A percentile compares a stretch with the other conserved stretches of the same genome.
Conservation (phyloP, 108 stramenopile genomes). For the Stephanodiscus triporus region DNA sequence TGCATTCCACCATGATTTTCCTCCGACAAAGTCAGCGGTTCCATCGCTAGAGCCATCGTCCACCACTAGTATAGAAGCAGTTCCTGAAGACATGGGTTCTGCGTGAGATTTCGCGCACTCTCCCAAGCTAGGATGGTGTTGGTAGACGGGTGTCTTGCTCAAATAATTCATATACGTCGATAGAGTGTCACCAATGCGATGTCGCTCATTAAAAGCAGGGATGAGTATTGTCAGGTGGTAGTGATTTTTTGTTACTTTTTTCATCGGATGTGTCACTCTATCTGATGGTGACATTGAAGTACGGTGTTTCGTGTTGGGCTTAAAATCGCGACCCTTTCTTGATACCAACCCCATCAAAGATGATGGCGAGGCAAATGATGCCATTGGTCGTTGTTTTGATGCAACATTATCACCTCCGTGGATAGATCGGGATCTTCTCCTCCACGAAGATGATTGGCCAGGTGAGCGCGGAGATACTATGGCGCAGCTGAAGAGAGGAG, state of each 20-base stretch:
- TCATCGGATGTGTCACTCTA: background rate
- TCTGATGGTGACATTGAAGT: background rate
- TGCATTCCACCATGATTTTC: conserved; percentile 15
- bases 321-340: no score
- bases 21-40: conserved; percentile 41
- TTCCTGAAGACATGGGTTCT: conserved; percentile 3
- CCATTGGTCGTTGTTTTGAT: no score
- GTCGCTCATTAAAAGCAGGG: conserved; percentile 81
- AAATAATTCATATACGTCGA: conserved; percentile 56
- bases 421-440: no score
- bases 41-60: conserved; percentile 84
- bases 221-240: conserved; percentile 65
- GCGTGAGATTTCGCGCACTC: background rate
- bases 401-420: no score
- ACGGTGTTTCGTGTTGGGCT: no score
- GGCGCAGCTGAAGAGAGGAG: no score
- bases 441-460: no score
- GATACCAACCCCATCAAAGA: no score
- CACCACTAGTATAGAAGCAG: conserved; percentile 49
- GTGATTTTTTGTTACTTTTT: background rate
- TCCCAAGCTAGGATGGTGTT: background rate
- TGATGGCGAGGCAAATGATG: no score
- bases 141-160: conserved; percentile 8
- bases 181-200: conserved; percentile 70
- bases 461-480: no score